phyloP scores from a whole-genome alignment of 805 yeast genomes.

The Wickerhamiella kurtzmanii region DNA sequence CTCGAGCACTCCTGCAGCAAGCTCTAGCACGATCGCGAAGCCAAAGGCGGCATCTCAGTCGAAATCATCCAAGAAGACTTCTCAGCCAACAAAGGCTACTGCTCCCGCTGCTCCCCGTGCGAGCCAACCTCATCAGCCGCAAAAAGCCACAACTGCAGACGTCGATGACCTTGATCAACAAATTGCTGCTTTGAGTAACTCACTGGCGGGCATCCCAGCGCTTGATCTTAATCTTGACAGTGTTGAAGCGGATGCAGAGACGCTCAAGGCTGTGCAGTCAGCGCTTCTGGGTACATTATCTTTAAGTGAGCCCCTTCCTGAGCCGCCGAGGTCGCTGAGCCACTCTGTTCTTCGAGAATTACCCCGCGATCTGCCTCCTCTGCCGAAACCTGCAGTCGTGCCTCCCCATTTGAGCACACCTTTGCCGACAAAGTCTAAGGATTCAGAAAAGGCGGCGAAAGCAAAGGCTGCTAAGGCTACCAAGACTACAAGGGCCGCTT shows the following conservation, averaged over 20 bases:
- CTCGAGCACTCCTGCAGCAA: no score
- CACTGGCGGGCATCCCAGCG: background rate
- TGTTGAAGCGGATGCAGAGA: constrained; percentile 19
- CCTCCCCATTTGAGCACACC: background rate
- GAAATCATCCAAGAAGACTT: background rate
- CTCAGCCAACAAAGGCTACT: no score
- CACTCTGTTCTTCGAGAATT: background rate
- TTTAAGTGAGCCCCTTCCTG: constrained; percentile 4
- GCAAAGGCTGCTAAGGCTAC: background rate
- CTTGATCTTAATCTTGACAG: constrained; percentile 5
- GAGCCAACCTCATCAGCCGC: background rate
- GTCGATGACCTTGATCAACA: background rate
- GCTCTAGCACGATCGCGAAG: background rate
- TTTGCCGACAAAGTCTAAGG: background rate
- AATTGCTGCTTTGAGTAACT: background rate
- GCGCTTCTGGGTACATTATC: constrained; percentile 17
- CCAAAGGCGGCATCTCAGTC: background rate
- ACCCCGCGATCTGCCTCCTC: background rate
- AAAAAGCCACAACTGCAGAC: background rate
- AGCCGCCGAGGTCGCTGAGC: background rate
- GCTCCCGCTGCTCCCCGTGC: no score
- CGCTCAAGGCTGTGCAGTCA: constrained; percentile 20
- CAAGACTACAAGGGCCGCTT: no score
- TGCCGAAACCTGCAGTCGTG: background rate
- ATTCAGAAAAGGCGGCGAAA: background rate